These are phyloP conservation scores for Rhynchospora breviuscula DNA, from an alignment of 176 grass and related monocot species.

Conservation along the genomic window DNA sequence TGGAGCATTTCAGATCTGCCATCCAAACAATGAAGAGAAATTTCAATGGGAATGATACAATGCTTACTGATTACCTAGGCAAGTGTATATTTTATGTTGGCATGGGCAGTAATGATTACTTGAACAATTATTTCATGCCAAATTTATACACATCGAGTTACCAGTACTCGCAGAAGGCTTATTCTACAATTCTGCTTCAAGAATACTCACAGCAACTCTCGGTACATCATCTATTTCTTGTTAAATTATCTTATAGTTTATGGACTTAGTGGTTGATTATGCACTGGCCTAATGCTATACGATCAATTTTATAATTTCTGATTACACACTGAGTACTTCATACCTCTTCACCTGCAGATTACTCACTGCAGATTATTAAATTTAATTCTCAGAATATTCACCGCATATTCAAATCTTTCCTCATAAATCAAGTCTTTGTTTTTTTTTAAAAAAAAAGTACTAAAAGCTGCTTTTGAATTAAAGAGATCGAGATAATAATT, in stretches of 20 bases:
- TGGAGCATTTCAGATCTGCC: conserved; percentile 59
- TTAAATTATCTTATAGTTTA: not conserved
- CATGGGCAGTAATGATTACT: conserved; percentile 54
- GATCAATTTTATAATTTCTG: not conserved
- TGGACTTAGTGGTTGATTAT: not conserved
- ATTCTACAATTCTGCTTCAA: conserved; percentile 47
- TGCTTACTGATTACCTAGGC: conserved; percentile 17
- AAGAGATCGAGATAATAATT: not conserved
- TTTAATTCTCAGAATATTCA: too few relatives aligned
- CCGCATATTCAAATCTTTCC: too few relatives aligned
- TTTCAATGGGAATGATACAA: conserved; percentile 36
- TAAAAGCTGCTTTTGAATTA: not conserved
- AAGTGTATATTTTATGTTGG: conserved; percentile 84
- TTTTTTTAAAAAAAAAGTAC: too few relatives aligned
- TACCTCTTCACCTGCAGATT: too few relatives aligned
- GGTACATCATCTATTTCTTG: not conserved
- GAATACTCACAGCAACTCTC: conserved; percentile 54
- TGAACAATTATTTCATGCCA: conserved; percentile 59
- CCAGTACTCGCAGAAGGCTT: conserved; percentile 38
- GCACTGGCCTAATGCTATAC: not conserved
- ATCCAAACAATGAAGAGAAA: conserved; percentile 20
- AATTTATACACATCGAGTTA: conserved; percentile 43
- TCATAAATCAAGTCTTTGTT: too few relatives aligned
- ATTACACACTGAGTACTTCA: too few relatives aligned
- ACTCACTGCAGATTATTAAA: too few relatives aligned